Evolutionary conservation across 2,329 filamentous ascomycete species (phyloP), one percentile per base, ranked within the genome.

Genomic region (Capronia coronata): DNA sequence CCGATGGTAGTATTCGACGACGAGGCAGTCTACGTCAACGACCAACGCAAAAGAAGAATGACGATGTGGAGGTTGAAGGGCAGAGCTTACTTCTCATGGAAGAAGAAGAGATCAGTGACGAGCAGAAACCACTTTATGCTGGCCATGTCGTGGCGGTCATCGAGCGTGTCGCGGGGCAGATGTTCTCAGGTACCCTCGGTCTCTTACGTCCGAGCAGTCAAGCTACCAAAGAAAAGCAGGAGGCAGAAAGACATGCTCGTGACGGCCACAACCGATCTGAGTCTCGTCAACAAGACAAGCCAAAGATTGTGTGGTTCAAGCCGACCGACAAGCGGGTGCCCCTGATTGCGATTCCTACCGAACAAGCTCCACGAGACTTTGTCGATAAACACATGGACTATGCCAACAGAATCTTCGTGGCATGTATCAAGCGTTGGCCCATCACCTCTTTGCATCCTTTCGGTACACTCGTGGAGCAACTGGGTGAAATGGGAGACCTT

Each of bases 231-330:
- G 93, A 98, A 75, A 97, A 97, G 75, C 93, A 98, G 68, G 93
- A 98, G 68, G 93, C 93, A 38, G 93, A 98, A 74, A 83, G 93
- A 56, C 85, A 87, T 59, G 89, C 90, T 61, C 84, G 91, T 60
- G 91, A 97, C 66, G 91, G 90, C 57, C 71, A 73, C 46, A 83
- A 85, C 55, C 79, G 78, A 53, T 79, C 83, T 46, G 83, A 93
- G 58, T 87, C 90, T 54, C 87, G 90, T 46, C 81, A 87, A 56
- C 89, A 94, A 66, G 93, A 98, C 58, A 96, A 96, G 72, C 93
- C 93, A 56, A 98, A 98, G 82, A 98, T 98, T 71, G 93, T 98
- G 35, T 98, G 93, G 93, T 98, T 98, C 75, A 98, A 98, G 76
- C 93, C 93, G 51, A 98, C 93, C 1, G 93, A 98, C 72, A 97